Evolutionary conservation across 2,329 filamentous ascomycete genomes (phyloP).

Genomic region (Colletotrichum sublineola): DNA sequence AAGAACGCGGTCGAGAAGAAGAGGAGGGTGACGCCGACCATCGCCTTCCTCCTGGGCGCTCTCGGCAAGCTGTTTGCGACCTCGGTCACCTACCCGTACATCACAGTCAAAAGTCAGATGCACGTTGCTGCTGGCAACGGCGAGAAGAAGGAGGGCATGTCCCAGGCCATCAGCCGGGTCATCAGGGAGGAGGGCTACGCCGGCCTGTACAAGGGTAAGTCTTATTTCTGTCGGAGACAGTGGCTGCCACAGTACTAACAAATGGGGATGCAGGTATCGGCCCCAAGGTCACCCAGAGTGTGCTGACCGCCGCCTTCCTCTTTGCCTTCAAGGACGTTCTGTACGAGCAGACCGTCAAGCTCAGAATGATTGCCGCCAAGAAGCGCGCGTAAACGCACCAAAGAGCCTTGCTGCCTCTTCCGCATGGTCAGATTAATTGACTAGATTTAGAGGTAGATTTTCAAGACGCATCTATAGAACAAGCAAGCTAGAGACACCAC

Average conservation of each 20-base stretch:
- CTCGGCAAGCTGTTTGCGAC: slow-evolving; percentile 96
- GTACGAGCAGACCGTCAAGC: slow-evolving; percentile 83
- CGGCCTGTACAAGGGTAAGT: slow-evolving; percentile 85
- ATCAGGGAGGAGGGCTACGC: slow-evolving; percentile 90
- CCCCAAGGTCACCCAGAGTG: slow-evolving; percentile 96
- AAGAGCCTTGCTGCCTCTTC: slow-evolving; percentile 34
- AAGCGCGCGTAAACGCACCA: slow-evolving; percentile 48
- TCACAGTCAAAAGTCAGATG: slow-evolving; percentile 98
- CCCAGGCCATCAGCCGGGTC: slow-evolving; percentile 81
- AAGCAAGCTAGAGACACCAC: slow-evolving; percentile 31
- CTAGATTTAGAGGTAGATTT: slow-evolving; percentile 12
- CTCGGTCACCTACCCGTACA: slow-evolving; percentile 95
- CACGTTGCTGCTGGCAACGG: slow-evolving; percentile 88
- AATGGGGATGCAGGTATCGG: slow-evolving; percentile 77
- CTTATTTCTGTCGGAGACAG: not conserved
- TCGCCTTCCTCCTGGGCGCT: slow-evolving; percentile 92
- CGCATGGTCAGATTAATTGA: slow-evolving; percentile 42
- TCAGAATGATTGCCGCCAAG: slow-evolving; percentile 64
- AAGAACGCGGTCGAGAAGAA: slow-evolving; percentile 88
- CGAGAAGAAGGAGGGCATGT: slow-evolving; percentile 84
- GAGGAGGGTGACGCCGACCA: slow-evolving; percentile 81
- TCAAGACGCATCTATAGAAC: slow-evolving; percentile 27
- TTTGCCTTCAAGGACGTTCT: slow-evolving; percentile 99
- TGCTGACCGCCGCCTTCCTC: slow-evolving; percentile 93
- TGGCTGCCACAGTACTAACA: slow-evolving; percentile 38